Evolutionary conservation across 768 basidiomycete genomes (phyloP).

Genomic region (Gautieria morchelliformis): DNA sequence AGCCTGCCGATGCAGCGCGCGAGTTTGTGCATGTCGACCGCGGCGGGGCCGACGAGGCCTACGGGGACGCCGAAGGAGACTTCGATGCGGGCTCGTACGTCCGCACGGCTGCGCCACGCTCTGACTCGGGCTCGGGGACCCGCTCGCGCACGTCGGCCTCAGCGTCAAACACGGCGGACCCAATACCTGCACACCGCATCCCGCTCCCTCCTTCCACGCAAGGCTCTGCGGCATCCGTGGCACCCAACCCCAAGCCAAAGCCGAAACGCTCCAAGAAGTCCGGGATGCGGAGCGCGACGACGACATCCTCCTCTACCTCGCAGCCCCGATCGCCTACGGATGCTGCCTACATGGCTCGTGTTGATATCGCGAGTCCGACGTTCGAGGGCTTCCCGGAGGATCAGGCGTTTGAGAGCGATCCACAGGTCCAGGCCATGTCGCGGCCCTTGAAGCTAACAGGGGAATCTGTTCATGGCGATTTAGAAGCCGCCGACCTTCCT

Average conservation of each 20-base stretch:
- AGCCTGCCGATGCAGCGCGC: not conserved
- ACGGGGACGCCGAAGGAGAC: constrained; percentile 39
- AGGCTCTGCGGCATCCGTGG: not conserved
- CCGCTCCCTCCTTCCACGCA: not conserved
- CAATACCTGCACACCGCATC: constrained; percentile 14
- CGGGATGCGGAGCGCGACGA: constrained; percentile 21
- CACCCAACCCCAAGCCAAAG: constrained; percentile 2
- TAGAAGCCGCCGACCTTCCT: not conserved
- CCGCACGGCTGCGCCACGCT: constrained; percentile 22
- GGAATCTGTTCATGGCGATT: not conserved
- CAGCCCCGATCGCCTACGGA: constrained; percentile 38
- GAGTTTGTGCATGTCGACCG: constrained; percentile 13
- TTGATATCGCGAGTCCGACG: constrained; percentile 23
- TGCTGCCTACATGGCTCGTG: constrained; percentile 26
- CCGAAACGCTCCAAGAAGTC: not conserved
- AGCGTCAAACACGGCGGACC: constrained; percentile 16
- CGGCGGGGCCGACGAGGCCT: not conserved
- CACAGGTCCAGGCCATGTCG: not conserved
- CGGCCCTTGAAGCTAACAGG: not conserved
- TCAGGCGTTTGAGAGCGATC: not conserved
- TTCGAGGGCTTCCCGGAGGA: constrained; percentile 18
- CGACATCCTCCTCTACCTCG: constrained; percentile 31
- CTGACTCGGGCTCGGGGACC: constrained; percentile 44
- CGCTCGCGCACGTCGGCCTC: constrained; percentile 54
- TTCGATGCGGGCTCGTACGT: constrained; percentile 50